These are phyloP conservation scores for Apium graveolens DNA, from an alignment of 129 eudicot species.

Conservation along the genomic window DNA sequence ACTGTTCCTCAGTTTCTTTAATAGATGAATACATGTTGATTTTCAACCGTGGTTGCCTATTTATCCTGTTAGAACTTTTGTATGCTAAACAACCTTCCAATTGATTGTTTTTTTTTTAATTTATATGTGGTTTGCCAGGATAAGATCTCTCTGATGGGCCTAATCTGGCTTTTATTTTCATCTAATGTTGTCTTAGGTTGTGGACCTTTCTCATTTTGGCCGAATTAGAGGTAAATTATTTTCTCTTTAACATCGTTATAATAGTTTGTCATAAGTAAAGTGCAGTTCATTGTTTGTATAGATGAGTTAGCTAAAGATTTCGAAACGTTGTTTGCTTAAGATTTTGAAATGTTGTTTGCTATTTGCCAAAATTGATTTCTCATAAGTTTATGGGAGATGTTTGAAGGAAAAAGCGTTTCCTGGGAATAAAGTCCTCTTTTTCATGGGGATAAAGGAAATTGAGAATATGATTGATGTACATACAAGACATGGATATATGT, in stretches of 20 bases:
- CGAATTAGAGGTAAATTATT: slow-evolving; percentile 67
- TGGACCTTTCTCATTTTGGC: slow-evolving; percentile 77
- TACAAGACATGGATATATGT: not conserved
- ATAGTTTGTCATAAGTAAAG: not conserved
- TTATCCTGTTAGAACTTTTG: not conserved
- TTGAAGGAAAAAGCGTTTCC: not conserved
- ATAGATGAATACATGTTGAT: not conserved
- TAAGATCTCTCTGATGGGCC: not conserved
- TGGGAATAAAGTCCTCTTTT: not conserved
- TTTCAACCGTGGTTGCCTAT: not conserved
- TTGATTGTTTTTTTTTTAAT: not conserved
- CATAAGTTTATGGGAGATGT: not conserved
- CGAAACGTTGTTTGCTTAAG: not conserved
- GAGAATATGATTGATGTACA: not conserved
- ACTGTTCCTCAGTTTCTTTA: not conserved
- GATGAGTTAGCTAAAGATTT: not conserved
- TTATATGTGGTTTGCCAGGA: not conserved
- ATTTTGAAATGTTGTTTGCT: not conserved
- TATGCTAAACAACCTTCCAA: slow-evolving; percentile 3
- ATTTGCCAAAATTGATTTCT: not conserved
- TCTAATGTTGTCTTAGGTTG: slow-evolving; percentile 41
- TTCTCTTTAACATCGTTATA: slow-evolving; percentile 3
- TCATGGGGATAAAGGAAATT: not conserved
- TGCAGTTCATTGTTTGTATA: not conserved
- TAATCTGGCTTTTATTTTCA: slow-evolving; percentile 5